Percentiles rank a stretch among this genome's conserved stretches.
Conservation (phyloP, 306 rosid species). For the peach (Prunus persica) region DNA sequence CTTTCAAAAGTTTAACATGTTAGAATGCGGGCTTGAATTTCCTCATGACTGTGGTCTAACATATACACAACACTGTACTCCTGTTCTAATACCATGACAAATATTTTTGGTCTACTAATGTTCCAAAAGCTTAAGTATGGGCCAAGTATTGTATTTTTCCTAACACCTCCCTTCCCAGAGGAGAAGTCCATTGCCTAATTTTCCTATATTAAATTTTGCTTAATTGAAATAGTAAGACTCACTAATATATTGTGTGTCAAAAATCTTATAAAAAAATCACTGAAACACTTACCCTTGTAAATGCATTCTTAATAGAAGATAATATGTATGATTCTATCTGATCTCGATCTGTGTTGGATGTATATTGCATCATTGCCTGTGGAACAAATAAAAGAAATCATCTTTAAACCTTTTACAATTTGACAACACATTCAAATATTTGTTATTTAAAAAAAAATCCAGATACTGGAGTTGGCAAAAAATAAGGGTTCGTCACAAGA, state of each 20-base stretch:
- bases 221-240: conserved; percentile 17
- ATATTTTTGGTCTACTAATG: background rate
- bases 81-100: background rate
- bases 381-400: conserved; percentile 19
- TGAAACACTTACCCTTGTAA: conserved; percentile 72
- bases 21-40: background rate
- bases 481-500: background rate
- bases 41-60: background rate
- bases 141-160: background rate
- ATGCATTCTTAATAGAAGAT: conserved; percentile 73
- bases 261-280: conserved; percentile 17
- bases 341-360: conserved; percentile 72
- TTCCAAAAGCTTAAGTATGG: conserved; percentile 1
- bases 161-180: background rate
- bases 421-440: background rate
- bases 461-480: background rate
- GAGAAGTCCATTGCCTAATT: background rate
- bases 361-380: conserved; percentile 61
- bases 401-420: conserved; percentile 10
- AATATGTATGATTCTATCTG: conserved; percentile 81
- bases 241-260: conserved; percentile 3
- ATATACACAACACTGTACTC: background rate
- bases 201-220: background rate
- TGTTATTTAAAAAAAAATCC: background rate
- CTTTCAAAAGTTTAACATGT: background rate